Conservation (phyloP, 768 basidiomycete genomes). For the Pleurotus djamor region DNA sequence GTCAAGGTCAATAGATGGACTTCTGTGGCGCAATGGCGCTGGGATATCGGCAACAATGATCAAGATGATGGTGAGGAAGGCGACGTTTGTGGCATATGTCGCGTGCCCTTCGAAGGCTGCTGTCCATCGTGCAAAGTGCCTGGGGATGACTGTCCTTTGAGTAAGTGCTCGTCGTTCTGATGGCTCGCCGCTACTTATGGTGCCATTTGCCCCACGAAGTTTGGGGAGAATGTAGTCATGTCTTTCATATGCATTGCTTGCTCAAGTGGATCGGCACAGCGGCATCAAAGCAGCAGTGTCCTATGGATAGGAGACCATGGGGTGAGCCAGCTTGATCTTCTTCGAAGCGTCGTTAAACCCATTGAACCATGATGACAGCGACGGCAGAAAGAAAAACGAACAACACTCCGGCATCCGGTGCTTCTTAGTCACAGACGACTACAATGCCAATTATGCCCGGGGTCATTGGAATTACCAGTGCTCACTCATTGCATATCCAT, state of each 20-base stretch:
- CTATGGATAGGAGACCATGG: conserved; percentile 97
- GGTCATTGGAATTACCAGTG: too few species aligned
- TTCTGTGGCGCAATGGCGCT: conserved; percentile 87
- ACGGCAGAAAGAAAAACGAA: conserved; percentile 13
- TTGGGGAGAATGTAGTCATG: conserved; percentile 96
- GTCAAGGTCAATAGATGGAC: conserved; percentile 84
- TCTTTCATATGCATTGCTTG: conserved; percentile 98
- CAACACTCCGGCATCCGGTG: not conserved
- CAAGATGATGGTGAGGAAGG: conserved; percentile 46
- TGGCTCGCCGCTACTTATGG: not conserved
- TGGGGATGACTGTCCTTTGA: conserved; percentile 92
- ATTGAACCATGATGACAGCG: conserved; percentile 2
- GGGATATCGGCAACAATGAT: conserved; percentile 55
- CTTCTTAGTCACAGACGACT: too few species aligned
- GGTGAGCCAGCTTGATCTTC: conserved; percentile 48
- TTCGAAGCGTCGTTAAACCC: not conserved
- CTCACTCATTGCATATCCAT: too few species aligned
- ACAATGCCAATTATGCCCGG: too few species aligned
- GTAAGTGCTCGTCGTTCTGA: conserved; percentile 35
- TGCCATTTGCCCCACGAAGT: conserved; percentile 43
- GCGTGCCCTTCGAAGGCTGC: conserved; percentile 89
- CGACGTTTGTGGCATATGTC: conserved; percentile 83
- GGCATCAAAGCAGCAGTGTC: conserved; percentile 93
- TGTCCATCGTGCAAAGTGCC: conserved; percentile 97
- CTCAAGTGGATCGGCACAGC: conserved; percentile 93